Conservation (phyloP, 2,329 filamentous ascomycete species). For the Beauveria caledonica region DNA sequence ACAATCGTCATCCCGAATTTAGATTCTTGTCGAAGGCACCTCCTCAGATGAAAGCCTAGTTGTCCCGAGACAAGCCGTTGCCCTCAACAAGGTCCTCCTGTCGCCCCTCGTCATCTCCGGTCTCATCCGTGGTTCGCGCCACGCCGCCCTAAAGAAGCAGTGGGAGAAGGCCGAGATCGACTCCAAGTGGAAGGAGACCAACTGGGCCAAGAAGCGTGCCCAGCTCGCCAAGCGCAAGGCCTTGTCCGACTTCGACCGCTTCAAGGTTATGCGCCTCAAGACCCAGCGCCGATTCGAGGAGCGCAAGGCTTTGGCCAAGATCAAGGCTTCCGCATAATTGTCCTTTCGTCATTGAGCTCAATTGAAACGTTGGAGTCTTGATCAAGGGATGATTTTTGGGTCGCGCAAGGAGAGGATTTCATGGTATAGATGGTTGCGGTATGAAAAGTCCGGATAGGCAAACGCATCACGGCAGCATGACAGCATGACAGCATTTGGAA, state of each 20-base stretch:
- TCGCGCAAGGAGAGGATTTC: conserved; percentile 8
- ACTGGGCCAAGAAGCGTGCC: conserved; percentile 89
- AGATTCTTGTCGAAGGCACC: conserved; percentile 96
- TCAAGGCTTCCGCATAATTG: conserved; percentile 69
- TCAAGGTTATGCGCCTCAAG: conserved; percentile 99
- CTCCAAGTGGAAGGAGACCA: conserved; percentile 82
- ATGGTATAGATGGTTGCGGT: conserved; percentile 14
- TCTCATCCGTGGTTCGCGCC: conserved; percentile 78
- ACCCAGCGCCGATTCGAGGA: conserved; percentile 99
- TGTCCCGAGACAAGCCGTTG: conserved; percentile 79
- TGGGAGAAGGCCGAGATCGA: conserved; percentile 93
- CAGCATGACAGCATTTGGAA: conserved; percentile 22
- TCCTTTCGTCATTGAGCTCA: conserved; percentile 21
- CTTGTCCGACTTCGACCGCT: conserved; percentile 97
- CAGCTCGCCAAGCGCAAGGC: conserved; percentile 79
- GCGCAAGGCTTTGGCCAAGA: conserved; percentile 90
- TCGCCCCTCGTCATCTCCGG: conserved; percentile 82
- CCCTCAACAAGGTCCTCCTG: conserved; percentile 77
- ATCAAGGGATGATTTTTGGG: conserved; percentile 24
- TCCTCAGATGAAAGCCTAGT: conserved; percentile 69
- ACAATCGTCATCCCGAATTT: conserved; percentile 17
- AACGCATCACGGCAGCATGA: conserved; percentile 27
- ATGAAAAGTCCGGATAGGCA: conserved; percentile 25
- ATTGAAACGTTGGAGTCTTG: conserved; percentile 19
- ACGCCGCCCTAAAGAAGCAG: conserved; percentile 71